Evolutionary conservation across 2,329 filamentous ascomycete genomes (phyloP).

Genomic region (Bipolaris zeicola): DNA sequence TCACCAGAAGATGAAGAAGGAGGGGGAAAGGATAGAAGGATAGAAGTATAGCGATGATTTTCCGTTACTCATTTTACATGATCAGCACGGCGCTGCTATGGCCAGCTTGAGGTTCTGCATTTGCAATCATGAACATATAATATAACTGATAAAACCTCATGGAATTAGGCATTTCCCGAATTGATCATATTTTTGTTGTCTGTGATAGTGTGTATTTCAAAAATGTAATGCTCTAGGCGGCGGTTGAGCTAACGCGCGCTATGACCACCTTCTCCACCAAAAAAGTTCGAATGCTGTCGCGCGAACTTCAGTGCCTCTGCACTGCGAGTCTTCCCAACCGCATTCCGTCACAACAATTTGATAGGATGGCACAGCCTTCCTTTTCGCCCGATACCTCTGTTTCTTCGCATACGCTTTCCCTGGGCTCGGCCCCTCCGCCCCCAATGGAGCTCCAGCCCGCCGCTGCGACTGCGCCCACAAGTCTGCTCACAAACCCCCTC

Average conservation of each 20-base stretch:
- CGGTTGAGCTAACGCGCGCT: slow-evolving; percentile 8
- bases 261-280: slow-evolving; percentile 17
- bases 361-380: slow-evolving; percentile 41
- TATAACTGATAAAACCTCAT: too few species aligned
- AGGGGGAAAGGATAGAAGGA: slow-evolving; percentile 49
- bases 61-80: neutral
- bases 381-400: slow-evolving; percentile 48
- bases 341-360: neutral
- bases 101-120: too few species aligned
- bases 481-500: slow-evolving; percentile 68
- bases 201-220: neutral
- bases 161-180: too few species aligned
- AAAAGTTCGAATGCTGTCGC: slow-evolving; percentile 17
- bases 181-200: neutral
- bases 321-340: neutral
- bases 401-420: slow-evolving; percentile 49
- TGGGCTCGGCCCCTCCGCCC: slow-evolving; percentile 43
- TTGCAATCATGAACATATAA: too few species aligned
- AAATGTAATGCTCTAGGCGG: neutral
- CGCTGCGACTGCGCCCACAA: slow-evolving; percentile 59
- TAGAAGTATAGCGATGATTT: slow-evolving; percentile 11
- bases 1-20: slow-evolving; percentile 58
- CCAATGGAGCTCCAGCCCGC: slow-evolving; percentile 40
- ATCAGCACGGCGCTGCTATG: neutral
- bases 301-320: slow-evolving; percentile 9